Base-by-base conservation (phyloP, 805 yeast genomes). In the Lipomyces starkeyi region DNA sequence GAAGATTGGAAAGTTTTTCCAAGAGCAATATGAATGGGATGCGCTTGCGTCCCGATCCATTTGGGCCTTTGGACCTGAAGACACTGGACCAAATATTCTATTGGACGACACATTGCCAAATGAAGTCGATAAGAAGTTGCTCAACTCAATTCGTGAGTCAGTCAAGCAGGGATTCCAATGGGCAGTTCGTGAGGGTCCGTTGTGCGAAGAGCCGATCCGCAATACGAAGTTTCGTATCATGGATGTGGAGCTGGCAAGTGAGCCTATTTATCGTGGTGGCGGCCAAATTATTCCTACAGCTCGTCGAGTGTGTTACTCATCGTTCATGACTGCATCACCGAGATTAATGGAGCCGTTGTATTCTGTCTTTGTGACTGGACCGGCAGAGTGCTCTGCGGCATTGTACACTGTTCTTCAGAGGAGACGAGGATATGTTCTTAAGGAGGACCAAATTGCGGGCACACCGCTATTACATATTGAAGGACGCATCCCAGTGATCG, bases 131-230 rank as follows among this genome's bases (percentile, higher is more conserved):
- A 87, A 87, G 74, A 78, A 79, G 32, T 63, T 79, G 11, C 73
- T 90, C 43, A 67, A 73, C 0, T 62, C 79, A 0, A 81, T 85
- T 35, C 88, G 86, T 68, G 87, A 85, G 6, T 81, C 86, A 1
- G 83, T 93, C 0, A 79, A 81, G 1, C 89, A 88, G 72, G 99
- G 98, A 0, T 95, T 94, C 79, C 84, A 85, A 73, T 91, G 97
- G 95, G 89, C 90, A 2, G 82, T 86, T 0, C 82, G 86, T 65
- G 97, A 91, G 74, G 99, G 99, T 0, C 99, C 99, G 0, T 80
- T 95, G n/a, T 87, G 96, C 69, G 97, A 90, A 68, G 97, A 92
- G 75, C 88, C 91, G 0, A 82, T 95, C 6, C 80, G 91, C 63
- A 85, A 88, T 63, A 86, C 88, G 5, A 87, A 85, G 70, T 92